Conservation (phyloP, 805 yeast genomes). For the Cyberlindnera euphorbiiphila region DNA sequence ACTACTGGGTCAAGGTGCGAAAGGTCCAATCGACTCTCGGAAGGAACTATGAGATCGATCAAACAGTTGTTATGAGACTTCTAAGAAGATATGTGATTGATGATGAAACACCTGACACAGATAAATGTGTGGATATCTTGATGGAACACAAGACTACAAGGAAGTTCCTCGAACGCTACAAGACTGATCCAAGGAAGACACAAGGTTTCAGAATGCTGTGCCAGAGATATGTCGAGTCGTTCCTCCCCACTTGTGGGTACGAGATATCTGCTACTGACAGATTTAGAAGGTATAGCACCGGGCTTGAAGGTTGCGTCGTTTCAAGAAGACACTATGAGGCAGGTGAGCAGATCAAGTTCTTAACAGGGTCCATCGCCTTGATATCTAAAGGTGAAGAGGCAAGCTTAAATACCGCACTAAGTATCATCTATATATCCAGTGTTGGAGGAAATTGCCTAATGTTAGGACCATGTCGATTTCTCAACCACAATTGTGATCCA, state of each 20-base stretch:
- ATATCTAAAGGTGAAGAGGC: constrained; percentile 33
- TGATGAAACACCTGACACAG: constrained; percentile 12
- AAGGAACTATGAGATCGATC: constrained; percentile 1
- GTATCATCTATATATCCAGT: constrained; percentile 36
- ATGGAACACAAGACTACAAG: constrained; percentile 24
- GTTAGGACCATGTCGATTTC: constrained; percentile 47
- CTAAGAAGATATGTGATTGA: constrained; percentile 15
- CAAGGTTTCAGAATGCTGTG: constrained; percentile 35
- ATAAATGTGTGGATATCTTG: constrained; percentile 27
- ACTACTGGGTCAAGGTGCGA: constrained; percentile 28
- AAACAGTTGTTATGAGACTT: constrained; percentile 6
- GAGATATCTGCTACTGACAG: constrained; percentile 41
- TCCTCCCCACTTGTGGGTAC: constrained; percentile 36
- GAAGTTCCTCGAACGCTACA: constrained; percentile 26
- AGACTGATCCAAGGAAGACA: constrained; percentile 18
- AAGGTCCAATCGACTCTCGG: constrained; percentile 15
- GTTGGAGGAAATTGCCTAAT: constrained; percentile 33
- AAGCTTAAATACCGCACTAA: constrained; percentile 37
- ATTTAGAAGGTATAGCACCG: constrained; percentile 25
- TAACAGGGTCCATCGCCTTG: constrained; percentile 37
- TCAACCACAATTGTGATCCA: constrained; percentile 45
- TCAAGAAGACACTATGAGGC: constrained; percentile 30
- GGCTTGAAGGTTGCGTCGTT: constrained; percentile 34
- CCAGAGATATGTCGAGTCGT: constrained; percentile 34
- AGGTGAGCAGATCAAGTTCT: constrained; percentile 32